Evolutionary conservation across 2,329 filamentous ascomycete species (phyloP).

Genomic region (Epicoccum nigrum): DNA sequence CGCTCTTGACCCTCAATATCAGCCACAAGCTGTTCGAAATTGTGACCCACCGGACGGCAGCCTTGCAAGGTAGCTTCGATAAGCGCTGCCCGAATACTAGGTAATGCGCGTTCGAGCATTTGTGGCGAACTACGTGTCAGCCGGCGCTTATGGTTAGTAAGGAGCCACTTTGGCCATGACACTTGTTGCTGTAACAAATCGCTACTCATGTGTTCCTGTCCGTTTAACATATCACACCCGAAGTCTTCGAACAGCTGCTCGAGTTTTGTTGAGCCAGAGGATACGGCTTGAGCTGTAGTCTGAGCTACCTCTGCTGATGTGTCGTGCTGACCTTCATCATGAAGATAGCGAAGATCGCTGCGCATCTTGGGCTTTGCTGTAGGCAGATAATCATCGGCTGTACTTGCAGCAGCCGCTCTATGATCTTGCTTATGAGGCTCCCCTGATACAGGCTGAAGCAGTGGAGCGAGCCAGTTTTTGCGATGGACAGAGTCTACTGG

Average conservation of each 20-base stretch:
- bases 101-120: background rate
- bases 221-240: constrained; percentile 8
- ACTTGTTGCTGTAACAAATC: background rate
- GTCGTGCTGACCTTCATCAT: too few relatives aligned
- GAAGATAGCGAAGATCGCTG: background rate
- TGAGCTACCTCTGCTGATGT: background rate
- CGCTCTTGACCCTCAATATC: constrained; percentile 6
- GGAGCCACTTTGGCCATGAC: constrained; percentile 5
- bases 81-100: constrained; percentile 19
- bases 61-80: constrained; percentile 13
- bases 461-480: constrained; percentile 8
- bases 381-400: background rate
- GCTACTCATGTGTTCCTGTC: background rate
- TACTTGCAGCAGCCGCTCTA: background rate
- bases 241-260: constrained; percentile 7
- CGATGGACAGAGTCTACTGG: background rate
- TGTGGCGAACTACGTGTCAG: constrained; percentile 1
- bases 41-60: constrained; percentile 3
- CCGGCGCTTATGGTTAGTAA: constrained; percentile 26
- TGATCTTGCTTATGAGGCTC: background rate
- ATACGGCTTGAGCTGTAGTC: too few relatives aligned
- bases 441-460: background rate
- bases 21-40: constrained; percentile 8
- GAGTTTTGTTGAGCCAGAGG: background rate
- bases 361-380: background rate